A percentile compares a stretch with the other conserved stretches of the same genome.
phyloP scores from a whole-genome alignment of 2,329 filamentous ascomycete species.

The Scytalidium lignicola region DNA sequence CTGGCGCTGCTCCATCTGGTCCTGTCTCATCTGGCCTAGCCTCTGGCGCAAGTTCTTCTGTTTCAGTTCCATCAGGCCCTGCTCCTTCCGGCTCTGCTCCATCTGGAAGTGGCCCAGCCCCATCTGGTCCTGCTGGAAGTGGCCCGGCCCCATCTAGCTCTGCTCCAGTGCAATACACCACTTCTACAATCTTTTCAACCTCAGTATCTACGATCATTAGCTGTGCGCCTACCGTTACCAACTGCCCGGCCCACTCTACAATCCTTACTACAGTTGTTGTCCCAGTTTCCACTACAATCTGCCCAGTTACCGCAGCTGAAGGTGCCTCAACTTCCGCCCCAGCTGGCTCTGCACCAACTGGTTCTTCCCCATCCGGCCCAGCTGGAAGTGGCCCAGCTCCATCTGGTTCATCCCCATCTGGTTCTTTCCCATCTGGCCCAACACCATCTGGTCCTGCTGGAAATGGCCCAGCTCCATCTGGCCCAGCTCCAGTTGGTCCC shows the following conservation, averaged over 20 bases:
- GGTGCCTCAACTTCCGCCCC: slow-evolving; percentile 9
- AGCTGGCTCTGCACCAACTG: not conserved
- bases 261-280: slow-evolving; percentile 13
- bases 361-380: slow-evolving; percentile 1
- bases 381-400: slow-evolving; percentile 1
- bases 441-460: slow-evolving; percentile 6
- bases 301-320: slow-evolving; percentile 18
- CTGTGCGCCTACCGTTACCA: slow-evolving; percentile 38
- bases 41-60: slow-evolving; percentile 1
- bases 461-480: not conserved
- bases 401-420: too few relatives aligned
- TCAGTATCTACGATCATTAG: slow-evolving; percentile 44
- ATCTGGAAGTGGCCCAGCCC: too few relatives aligned
- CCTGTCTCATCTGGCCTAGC: slow-evolving; percentile 11
- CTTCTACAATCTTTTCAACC: slow-evolving; percentile 47
- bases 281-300: slow-evolving; percentile 21
- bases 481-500: slow-evolving; percentile 8
- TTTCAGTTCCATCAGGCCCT: too few relatives aligned
- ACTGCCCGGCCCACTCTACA: slow-evolving; percentile 40
- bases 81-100: not conserved
- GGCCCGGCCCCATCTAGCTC: too few relatives aligned
- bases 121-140: too few relatives aligned
- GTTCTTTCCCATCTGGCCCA: slow-evolving; percentile 27
- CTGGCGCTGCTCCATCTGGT: slow-evolving; percentile 3
- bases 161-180: slow-evolving; percentile 12